These are phyloP conservation scores for Salix dunnii DNA, from an alignment of 345 rosid species.

Conservation along the genomic window DNA sequence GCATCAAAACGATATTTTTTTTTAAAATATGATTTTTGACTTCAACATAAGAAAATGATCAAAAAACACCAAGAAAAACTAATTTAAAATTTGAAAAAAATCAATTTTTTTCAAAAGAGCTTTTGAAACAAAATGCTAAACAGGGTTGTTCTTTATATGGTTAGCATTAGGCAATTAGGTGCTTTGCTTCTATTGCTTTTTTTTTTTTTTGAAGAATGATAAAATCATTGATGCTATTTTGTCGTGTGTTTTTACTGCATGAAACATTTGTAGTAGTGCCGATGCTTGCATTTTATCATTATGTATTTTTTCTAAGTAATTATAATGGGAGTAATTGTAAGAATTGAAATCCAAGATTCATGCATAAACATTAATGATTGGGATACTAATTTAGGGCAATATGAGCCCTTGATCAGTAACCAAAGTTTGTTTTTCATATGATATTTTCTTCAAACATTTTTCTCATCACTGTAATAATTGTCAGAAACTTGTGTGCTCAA, in stretches of 20 bases:
- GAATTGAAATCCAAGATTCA: neutral
- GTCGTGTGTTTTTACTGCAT: neutral
- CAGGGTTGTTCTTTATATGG: neutral
- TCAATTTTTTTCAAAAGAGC: no score
- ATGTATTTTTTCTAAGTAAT: no score
- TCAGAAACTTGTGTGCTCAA: neutral
- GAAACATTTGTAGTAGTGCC: neutral
- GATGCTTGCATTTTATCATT: neutral
- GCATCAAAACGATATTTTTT: no score
- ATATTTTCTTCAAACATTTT: neutral
- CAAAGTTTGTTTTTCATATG: neutral
- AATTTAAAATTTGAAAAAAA: no score
- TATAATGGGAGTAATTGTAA: neutral
- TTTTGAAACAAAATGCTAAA: no score
- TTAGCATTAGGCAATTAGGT: neutral
- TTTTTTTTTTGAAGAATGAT: neutral
- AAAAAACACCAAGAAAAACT: no score
- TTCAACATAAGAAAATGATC: no score
- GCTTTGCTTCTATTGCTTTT: neutral
- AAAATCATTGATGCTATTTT: neutral
- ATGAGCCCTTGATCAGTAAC: conserved; percentile 1
- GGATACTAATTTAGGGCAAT: neutral
- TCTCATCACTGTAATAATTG: neutral
- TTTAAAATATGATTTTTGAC: no score
- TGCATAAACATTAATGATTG: neutral